Conservation (phyloP, 352 stramenopile species). For the Hyaloperonospora brassicae region DNA sequence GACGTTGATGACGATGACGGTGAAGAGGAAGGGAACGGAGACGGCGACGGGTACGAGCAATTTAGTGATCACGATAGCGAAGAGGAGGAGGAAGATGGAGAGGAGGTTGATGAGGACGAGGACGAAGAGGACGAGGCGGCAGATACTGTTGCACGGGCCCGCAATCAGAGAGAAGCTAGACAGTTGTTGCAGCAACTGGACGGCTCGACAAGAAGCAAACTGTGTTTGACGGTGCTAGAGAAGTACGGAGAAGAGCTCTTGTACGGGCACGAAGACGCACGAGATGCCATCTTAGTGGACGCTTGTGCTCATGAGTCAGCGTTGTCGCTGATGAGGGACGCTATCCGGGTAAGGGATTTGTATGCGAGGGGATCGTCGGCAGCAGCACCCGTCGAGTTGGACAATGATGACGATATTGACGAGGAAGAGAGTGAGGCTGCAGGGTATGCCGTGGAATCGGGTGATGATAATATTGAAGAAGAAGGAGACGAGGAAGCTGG, state of each 20-base stretch:
- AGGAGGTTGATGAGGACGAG: slow-evolving; percentile 28
- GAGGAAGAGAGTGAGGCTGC: slow-evolving; percentile 39
- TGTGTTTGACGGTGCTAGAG: slow-evolving; percentile 49
- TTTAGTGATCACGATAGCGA: slow-evolving; percentile 48
- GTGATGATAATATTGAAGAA: slow-evolving; percentile 25
- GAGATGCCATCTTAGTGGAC: slow-evolving; percentile 55
- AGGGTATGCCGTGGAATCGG: slow-evolving; percentile 13
- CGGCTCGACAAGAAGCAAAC: slow-evolving; percentile 41
- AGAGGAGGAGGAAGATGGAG: slow-evolving; percentile 1
- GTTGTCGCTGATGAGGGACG: slow-evolving; percentile 45
- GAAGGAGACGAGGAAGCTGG: slow-evolving; percentile 20
- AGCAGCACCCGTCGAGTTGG: slow-evolving; percentile 44
- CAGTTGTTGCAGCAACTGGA: slow-evolving; percentile 44
- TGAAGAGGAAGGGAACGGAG: slow-evolving; percentile 10
- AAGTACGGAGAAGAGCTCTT: slow-evolving; percentile 69
- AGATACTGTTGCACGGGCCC: slow-evolving; percentile 24
- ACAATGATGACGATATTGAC: slow-evolving; percentile 44
- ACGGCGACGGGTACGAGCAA: slow-evolving; percentile 42
- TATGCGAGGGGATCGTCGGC: slow-evolving; percentile 43
- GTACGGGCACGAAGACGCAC: slow-evolving; percentile 44
- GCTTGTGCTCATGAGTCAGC: slow-evolving; percentile 51
- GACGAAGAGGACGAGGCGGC: slow-evolving; percentile 29
- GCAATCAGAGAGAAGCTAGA: slow-evolving; percentile 47
- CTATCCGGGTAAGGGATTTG: slow-evolving; percentile 40
- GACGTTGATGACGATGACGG: slow-evolving; percentile 29